These are phyloP conservation scores for Stagonosporopsis vannaccii DNA, from an alignment of 2,329 filamentous ascomycete genomes.

Conservation along the genomic window DNA sequence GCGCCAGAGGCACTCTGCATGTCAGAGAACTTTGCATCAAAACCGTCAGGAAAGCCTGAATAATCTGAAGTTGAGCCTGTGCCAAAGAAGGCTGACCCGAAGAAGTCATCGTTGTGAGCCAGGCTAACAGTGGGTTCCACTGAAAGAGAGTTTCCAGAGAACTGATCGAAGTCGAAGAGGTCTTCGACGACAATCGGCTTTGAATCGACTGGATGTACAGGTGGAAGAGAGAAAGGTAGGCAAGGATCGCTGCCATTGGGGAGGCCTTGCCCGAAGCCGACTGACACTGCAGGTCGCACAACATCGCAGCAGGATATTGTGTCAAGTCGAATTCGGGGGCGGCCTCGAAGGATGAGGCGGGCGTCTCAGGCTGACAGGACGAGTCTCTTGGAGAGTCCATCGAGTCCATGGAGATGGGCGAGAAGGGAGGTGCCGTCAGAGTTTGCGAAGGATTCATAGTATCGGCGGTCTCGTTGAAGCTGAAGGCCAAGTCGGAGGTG, in stretches of 20 bases:
- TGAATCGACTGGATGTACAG: constrained; percentile 48
- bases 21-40: constrained; percentile 53
- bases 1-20: constrained; percentile 57
- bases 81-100: constrained; percentile 44
- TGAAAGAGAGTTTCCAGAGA: constrained; percentile 41
- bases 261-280: constrained; percentile 62
- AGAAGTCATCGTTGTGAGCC: constrained; percentile 46
- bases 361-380: constrained; percentile 50
- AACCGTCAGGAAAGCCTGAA: constrained; percentile 47
- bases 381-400: constrained; percentile 50
- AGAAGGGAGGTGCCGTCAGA: constrained; percentile 42
- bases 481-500: constrained; percentile 26
- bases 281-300: constrained; percentile 99
- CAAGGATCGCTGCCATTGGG: constrained; percentile 41
- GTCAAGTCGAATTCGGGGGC: constrained; percentile 80
- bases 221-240: constrained; percentile 47
- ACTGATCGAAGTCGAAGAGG: constrained; percentile 52
- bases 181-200: constrained; percentile 46
- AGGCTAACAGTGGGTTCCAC: constrained; percentile 40
- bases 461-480: constrained; percentile 33
- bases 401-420: constrained; percentile 48
- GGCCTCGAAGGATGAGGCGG: constrained; percentile 51
- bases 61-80: constrained; percentile 37
- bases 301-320: constrained; percentile 99
- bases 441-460: constrained; percentile 48